Evolutionary conservation across 306 rosid genomes (phyloP).

Genomic region (Cicer cuneatum): DNA sequence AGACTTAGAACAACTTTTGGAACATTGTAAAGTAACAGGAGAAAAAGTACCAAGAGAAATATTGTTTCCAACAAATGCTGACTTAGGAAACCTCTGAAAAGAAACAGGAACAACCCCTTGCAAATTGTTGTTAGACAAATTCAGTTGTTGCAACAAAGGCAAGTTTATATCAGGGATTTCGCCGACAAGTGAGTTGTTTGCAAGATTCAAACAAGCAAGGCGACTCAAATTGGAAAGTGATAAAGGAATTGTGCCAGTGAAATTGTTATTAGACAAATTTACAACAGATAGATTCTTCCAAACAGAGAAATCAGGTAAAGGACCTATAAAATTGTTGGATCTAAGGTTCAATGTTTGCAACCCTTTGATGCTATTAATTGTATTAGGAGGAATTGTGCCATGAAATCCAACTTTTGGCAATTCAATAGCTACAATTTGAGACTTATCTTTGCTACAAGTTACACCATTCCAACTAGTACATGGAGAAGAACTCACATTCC

Average conservation of each 20-base stretch:
- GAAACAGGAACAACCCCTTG: constrained; percentile 71
- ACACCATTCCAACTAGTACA: constrained; percentile 82
- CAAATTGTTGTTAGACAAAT: constrained; percentile 63
- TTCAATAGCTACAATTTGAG: constrained; percentile 64
- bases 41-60: constrained; percentile 47
- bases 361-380: constrained; percentile 67
- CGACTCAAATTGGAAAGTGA: constrained; percentile 65
- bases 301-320: constrained; percentile 73
- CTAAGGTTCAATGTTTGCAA: constrained; percentile 74
- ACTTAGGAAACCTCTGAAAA: constrained; percentile 64
- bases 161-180: constrained; percentile 63
- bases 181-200: constrained; percentile 74
- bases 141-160: constrained; percentile 52
- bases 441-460: constrained; percentile 59
- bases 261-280: constrained; percentile 66
- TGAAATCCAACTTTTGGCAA: constrained; percentile 79
- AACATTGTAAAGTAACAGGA: constrained; percentile 47
- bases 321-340: constrained; percentile 81
- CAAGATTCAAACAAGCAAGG: constrained; percentile 67
- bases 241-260: constrained; percentile 68
- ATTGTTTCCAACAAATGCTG: constrained; percentile 69
- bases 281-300: constrained; percentile 75
- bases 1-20: constrained; percentile 41
- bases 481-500: constrained; percentile 61
- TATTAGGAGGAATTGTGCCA: constrained; percentile 72